Evolutionary conservation across 2,329 filamentous ascomycete genomes (phyloP).

Genomic region (Sporothrix euskadiensis): DNA sequence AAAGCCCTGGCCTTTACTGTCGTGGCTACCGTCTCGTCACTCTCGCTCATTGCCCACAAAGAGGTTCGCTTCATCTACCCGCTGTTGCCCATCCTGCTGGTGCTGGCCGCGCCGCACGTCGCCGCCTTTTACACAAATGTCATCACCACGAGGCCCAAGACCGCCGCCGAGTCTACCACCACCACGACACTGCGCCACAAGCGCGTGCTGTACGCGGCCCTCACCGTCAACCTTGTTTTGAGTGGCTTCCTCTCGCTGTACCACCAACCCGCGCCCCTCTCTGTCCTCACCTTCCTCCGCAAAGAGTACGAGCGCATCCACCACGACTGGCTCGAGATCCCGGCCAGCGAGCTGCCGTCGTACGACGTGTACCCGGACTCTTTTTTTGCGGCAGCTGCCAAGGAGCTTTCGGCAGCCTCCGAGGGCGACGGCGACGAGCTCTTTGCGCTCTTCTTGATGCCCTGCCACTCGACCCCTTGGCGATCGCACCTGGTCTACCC

Average conservation of each 20-base stretch:
- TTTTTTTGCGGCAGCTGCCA: slow-evolving; percentile 31
- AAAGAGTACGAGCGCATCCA: slow-evolving; percentile 65
- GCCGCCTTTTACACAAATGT: slow-evolving; percentile 62
- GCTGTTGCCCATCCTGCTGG: slow-evolving; percentile 79
- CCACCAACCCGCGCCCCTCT: slow-evolving; percentile 79
- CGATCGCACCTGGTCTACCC: slow-evolving; percentile 81
- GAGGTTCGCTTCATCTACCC: slow-evolving; percentile 97
- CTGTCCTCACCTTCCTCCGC: slow-evolving; percentile 75
- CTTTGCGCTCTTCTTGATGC: slow-evolving; percentile 82
- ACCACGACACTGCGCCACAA: slow-evolving; percentile 50
- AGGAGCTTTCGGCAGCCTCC: not conserved
- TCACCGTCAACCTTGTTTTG: slow-evolving; percentile 69
- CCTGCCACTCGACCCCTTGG: slow-evolving; percentile 96
- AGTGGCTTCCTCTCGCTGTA: slow-evolving; percentile 72
- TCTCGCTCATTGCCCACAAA: slow-evolving; percentile 88
- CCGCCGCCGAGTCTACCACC: slow-evolving; percentile 33
- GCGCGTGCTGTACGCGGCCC: slow-evolving; percentile 55
- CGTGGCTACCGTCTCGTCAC: slow-evolving; percentile 57
- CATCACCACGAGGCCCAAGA: slow-evolving; percentile 25
- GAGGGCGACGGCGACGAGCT: slow-evolving; percentile 46
- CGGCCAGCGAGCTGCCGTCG: slow-evolving; percentile 38
- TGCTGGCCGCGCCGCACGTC: slow-evolving; percentile 71
- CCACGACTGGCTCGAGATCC: slow-evolving; percentile 43
- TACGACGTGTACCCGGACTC: slow-evolving; percentile 36
- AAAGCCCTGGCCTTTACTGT: slow-evolving; percentile 60